Evolutionary conservation across 345 rosid species (phyloP).

Genomic region (Dovyalis caffra): DNA sequence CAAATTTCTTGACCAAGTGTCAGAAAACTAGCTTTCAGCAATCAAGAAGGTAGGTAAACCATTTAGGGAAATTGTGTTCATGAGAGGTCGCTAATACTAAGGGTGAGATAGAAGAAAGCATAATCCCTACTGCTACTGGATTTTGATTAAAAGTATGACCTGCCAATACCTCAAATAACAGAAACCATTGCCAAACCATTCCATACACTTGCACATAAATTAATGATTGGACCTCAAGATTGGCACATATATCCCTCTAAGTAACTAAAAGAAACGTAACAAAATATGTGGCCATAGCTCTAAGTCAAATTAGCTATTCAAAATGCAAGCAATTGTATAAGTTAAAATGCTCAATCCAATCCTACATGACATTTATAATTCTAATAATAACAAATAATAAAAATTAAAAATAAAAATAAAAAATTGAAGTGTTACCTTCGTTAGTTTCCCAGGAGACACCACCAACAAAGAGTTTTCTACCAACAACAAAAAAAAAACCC

Average conservation of each 20-base stretch:
- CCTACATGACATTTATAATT: not conserved
- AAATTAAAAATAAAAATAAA: not conserved
- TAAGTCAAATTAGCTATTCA: not conserved
- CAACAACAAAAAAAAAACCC: constrained; percentile 16
- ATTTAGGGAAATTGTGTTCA: not conserved
- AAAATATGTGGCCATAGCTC: too few relatives aligned
- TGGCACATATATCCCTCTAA: not conserved
- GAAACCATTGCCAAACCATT: not conserved
- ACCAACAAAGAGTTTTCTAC: constrained; percentile 37
- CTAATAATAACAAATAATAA: not conserved
- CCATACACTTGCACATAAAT: not conserved
- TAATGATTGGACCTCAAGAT: not conserved
- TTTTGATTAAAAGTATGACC: not conserved
- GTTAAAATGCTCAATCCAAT: not conserved
- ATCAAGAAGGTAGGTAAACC: not conserved
- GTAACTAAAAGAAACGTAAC: not conserved
- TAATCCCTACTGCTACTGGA: not conserved
- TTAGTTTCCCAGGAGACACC: constrained; percentile 36
- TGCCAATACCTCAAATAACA: not conserved
- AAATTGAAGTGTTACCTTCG: constrained; percentile 16
- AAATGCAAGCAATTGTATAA: not conserved
- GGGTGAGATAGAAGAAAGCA: not conserved
- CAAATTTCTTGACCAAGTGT: not conserved
- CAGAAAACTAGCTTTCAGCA: not conserved
- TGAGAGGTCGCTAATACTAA: not conserved